A percentile compares a stretch with the other conserved stretches of the same genome.
Evolutionary conservation across 1,139 yeast genomes (phyloP).

Genomic region (Geotrichum europaeum): DNA sequence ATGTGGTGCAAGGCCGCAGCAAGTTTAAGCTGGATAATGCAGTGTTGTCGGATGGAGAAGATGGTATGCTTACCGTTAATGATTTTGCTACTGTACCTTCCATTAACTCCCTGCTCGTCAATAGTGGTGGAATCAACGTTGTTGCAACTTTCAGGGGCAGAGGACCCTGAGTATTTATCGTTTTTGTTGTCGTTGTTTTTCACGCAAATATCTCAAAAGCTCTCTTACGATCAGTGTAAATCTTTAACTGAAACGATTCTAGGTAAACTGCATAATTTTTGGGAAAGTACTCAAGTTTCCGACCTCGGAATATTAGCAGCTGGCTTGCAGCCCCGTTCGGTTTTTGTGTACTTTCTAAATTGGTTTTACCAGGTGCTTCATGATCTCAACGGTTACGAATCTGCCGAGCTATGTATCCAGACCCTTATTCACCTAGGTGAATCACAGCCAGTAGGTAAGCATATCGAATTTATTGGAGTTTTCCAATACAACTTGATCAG

Average conservation of each 20-base stretch:
- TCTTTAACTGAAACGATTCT: neutral
- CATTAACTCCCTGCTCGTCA: neutral
- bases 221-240: neutral
- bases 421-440: neutral
- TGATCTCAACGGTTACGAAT: neutral
- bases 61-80: neutral
- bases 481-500: neutral
- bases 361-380: neutral
- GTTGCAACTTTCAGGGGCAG: neutral
- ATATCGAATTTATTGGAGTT: neutral
- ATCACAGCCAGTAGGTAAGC: neutral
- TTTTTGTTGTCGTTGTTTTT: neutral
- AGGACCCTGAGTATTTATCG: neutral
- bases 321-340: neutral
- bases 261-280: neutral
- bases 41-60: neutral
- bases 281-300: neutral
- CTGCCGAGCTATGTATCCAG: neutral
- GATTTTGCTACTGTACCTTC: neutral
- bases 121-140: neutral
- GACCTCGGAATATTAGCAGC: neutral
- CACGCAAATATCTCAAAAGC: neutral
- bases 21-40: neutral
- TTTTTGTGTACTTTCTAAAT: neutral
- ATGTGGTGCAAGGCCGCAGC: neutral